These are phyloP conservation scores for Tylopilus sp. DNA, from an alignment of 768 basidiomycete genomes.

Conservation along the genomic window DNA sequence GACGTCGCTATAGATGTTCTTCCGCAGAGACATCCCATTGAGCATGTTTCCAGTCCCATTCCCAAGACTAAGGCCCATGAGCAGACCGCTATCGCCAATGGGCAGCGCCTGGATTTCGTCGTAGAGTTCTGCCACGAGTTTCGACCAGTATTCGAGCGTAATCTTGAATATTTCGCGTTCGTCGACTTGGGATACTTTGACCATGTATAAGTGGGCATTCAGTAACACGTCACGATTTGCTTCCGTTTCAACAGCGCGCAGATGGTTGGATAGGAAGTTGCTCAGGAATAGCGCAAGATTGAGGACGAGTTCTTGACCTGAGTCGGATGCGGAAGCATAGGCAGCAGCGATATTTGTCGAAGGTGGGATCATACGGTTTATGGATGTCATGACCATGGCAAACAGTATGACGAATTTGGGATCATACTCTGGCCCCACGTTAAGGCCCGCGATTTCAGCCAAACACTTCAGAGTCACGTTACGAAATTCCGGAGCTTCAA, in stretches of 20 bases:
- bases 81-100: slow-evolving; percentile 77
- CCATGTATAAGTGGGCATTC: slow-evolving; percentile 97
- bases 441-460: slow-evolving; percentile 92
- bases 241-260: slow-evolving; percentile 91
- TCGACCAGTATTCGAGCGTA: slow-evolving; percentile 95
- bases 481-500: slow-evolving; percentile 95
- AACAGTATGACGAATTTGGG: slow-evolving; percentile 97
- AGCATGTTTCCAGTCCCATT: slow-evolving; percentile 62
- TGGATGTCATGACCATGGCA: slow-evolving; percentile 96
- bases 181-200: slow-evolving; percentile 96
- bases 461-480: slow-evolving; percentile 96
- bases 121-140: slow-evolving; percentile 93
- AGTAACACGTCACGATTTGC: slow-evolving; percentile 87
- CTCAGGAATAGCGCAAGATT: slow-evolving; percentile 97
- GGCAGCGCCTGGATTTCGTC: slow-evolving; percentile 94
- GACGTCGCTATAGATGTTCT: slow-evolving; percentile 95
- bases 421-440: slow-evolving; percentile 95
- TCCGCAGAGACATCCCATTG: slow-evolving; percentile 75
- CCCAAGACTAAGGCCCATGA: slow-evolving; percentile 87
- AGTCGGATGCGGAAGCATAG: slow-evolving; percentile 83
- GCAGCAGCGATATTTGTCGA: slow-evolving; percentile 92
- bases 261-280: slow-evolving; percentile 92
- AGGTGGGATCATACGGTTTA: slow-evolving; percentile 96
- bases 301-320: slow-evolving; percentile 94
- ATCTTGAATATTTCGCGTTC: slow-evolving; percentile 99